phyloP scores from a whole-genome alignment of 1,284 basidiomycete genomes.

The Erythrobasidium hasegawianum region DNA sequence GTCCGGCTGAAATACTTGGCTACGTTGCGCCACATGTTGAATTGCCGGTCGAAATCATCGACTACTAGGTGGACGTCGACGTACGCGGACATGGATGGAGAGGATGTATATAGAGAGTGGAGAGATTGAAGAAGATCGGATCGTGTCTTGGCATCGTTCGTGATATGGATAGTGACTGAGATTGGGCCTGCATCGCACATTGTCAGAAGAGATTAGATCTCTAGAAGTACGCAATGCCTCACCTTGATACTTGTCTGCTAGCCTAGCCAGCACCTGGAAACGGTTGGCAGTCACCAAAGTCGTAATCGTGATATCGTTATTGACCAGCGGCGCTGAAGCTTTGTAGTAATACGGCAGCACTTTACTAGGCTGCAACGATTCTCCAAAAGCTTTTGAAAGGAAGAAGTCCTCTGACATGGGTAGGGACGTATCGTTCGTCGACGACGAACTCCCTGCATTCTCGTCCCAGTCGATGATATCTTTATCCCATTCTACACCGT shows the following conservation, averaged over 20 bases:
- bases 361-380: slow-evolving; percentile 57
- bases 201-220: neutral
- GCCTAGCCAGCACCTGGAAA: slow-evolving; percentile 64
- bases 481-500: slow-evolving; percentile 42
- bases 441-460: neutral
- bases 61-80: slow-evolving; percentile 85
- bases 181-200: slow-evolving; percentile 63
- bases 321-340: slow-evolving; percentile 47
- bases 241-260: slow-evolving; percentile 71
- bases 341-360: slow-evolving; percentile 75
- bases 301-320: slow-evolving; percentile 70
- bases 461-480: slow-evolving; percentile 44
- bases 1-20: slow-evolving; percentile 75
- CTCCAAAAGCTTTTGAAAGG: slow-evolving; percentile 42
- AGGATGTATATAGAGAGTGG: slow-evolving; percentile 62
- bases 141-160: slow-evolving; percentile 47
- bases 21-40: slow-evolving; percentile 80
- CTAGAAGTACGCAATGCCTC: slow-evolving; percentile 34
- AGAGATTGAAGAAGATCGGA: slow-evolving; percentile 58
- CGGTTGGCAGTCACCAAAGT: slow-evolving; percentile 75
- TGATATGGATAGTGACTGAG: slow-evolving; percentile 71
- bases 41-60: slow-evolving; percentile 71
- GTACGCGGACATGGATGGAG: slow-evolving; percentile 60
- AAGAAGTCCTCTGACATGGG: slow-evolving; percentile 43
- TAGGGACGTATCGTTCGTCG: neutral